Base-by-base conservation (phyloP, 2,329 filamentous ascomycete species). In the Tolypocladium endophyticum region DNA sequence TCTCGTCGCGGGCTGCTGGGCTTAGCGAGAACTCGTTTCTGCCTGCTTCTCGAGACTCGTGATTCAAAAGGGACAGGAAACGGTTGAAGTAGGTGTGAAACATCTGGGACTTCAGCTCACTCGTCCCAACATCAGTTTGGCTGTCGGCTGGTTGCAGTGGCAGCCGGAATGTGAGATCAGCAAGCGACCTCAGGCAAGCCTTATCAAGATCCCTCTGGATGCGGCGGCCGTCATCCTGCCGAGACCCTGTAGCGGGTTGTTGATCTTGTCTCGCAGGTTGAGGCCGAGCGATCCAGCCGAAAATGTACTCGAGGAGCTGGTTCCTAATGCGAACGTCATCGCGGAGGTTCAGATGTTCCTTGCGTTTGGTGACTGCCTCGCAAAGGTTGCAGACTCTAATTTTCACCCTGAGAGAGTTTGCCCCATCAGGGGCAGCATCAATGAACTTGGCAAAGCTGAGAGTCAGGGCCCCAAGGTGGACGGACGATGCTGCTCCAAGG, bases 1-100 rank as follows among this genome's bases (percentile, higher is more conserved):
- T 71, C 56, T 87, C 84, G 47, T 87, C 84, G 54, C 80, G 78
- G 43, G 71, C 68, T 2, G 72, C 63, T 4, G 74, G 66, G n/a
- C 73, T 68, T 14, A 73, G 62, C 41, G 62, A 61, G 18, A 67
- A 63, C 28, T 73, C 70, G 23, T 64, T 57, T 58, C 63, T 64
- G 18, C 60, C 64, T 23, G 67, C 58, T 45, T 85, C 82, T 9
- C 73, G 66, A 0, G 78, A 71, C 59, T 87, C 84, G 56, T 83
- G 77, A 61, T 86, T 86, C 35, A 89, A 75, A 5, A 89, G 73
- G 0, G 84, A 87, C 25, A 89, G 74, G 66, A 89, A 88, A 9
- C 85, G 78, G 62, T 87, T 88, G 72, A 89, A 88, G 69, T 89
- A 89, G 8, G 81, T 84, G 62, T 87, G 84, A 66, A 89, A 89